Evolutionary conservation across 495 filamentous ascomycete genomes (phyloP), one percentile per base, ranked within the genome.

Genomic region (Umbilicaria muhlenbergii): DNA sequence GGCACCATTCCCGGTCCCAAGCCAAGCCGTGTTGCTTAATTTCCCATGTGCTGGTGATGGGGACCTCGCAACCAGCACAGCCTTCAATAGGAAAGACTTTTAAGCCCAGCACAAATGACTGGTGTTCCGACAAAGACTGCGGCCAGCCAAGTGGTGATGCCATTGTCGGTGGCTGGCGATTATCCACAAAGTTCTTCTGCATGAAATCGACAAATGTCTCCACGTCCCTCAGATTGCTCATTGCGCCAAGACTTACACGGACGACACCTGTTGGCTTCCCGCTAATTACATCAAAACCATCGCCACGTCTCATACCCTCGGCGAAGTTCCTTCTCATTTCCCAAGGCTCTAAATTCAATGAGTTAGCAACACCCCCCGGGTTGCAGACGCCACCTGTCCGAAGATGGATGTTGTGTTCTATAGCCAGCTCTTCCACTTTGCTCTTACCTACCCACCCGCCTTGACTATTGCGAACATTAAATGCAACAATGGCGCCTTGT

Each of bases 1-100:
- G 60, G 55, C 86, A 93, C 88, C 88, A 95, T 61, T 95, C 88
- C 40, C 87, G 66, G 58, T 95, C 88, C 87, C 87, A 94, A 14
- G 78, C 81, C 5, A 95, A 63, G 0, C 88, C 88, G 60, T 92
- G 81, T 13, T 66, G 61, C 38, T 68, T 73, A 19, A 93, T 70
- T 54, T 84, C 77, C 88, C 88, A 95, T 15, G 66, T 54, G 17
- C 61, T 60, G 7, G 63, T 73, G 1, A 64, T 47, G 0, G 85
- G 79, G 34, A 95, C 70, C n/a, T 65, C 68, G 51, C 78, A 88
- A 7, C 80, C 80, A 7, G 73, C 82, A 54, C 88, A 95, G 53
- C 80, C 85, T 61, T 94, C 94, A 59, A 95, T 89, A 0, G 88
- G 88, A 51, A 85, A 84, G 3, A 87, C 71, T 0, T 62, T 71